Evolutionary conservation across 352 stramenopile genomes (phyloP).

Genomic region (Phytopythium boreale): DNA sequence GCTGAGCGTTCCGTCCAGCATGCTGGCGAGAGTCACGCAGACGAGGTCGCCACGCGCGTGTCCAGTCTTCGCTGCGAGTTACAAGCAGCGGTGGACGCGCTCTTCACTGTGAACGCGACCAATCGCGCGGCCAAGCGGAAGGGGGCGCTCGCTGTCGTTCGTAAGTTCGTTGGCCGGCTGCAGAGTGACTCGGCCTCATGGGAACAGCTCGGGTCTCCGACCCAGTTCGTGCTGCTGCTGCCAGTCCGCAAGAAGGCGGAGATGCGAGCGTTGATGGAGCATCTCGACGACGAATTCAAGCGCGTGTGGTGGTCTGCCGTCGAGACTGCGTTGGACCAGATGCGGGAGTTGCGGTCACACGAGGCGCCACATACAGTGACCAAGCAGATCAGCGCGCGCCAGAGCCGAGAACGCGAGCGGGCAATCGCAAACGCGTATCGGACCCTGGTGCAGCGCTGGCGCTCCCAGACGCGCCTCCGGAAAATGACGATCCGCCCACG

Average conservation of each 20-base stretch:
- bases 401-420: constrained; percentile 14
- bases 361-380: background rate
- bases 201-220: constrained; percentile 20
- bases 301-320: constrained; percentile 25
- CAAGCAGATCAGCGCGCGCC: background rate
- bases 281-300: constrained; percentile 19
- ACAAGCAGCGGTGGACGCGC: constrained; percentile 17
- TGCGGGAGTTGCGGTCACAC: background rate
- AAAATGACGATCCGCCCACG: constrained; percentile 15
- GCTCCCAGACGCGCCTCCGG: constrained; percentile 8
- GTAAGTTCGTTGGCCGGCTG: constrained; percentile 21
- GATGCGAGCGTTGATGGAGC: constrained; percentile 26
- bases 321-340: constrained; percentile 4
- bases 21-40: constrained; percentile 3
- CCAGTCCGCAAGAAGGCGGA: constrained; percentile 29
- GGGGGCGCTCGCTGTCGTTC: constrained; percentile 16
- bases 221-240: constrained; percentile 23
- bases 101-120: constrained; percentile 29
- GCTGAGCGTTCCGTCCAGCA: constrained; percentile 3
- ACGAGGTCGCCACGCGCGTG: constrained; percentile 13
- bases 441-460: constrained; percentile 20
- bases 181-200: constrained; percentile 21
- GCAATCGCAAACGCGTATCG: constrained; percentile 21
- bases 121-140: constrained; percentile 21
- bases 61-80: constrained; percentile 21